Evolutionary conservation across 2,329 filamentous ascomycete genomes (phyloP), one percentile per base, ranked within the genome.

Genomic region (Diplodia sapinea): DNA sequence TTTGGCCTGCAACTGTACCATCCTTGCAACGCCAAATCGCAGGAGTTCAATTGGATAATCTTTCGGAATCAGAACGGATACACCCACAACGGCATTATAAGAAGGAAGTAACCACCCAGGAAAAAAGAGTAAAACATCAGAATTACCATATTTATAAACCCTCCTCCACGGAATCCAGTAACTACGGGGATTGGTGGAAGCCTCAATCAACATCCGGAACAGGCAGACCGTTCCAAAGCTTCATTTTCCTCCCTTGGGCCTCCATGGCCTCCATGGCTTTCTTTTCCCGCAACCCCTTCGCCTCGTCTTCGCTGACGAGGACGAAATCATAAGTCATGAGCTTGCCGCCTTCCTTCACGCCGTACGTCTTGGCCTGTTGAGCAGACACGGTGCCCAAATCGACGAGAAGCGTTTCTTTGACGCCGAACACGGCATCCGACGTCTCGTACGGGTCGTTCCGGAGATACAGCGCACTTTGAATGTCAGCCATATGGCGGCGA

Each of bases 371-470:
- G 0, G 89, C 87, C 67, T 84, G 84, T 54, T 83, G 83, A 0
- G 79, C 75, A 76, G 83, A 78, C 71, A 87, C 81, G 73, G 84
- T 80, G 69, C 83, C 72, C 79, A 87, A 80, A 71, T 92, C 89
- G 15, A 93, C 84, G n/a, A 92, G 81, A 13, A 96, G 82, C 33
- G 89, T 92, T 75, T 92, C 85, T 78, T 96, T 96, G 68, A 96
- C 92, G 23, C 92, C 92, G 73, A 96, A 96, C 1, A 96, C 92
- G 0, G 92, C 91, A 74, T 96, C 92, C 0, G 90, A 91, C 0
- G 87, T 91, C 80, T 94, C 91, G 75, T 94, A 95, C 0, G 90
- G 90, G 72, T 94, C 91, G 55, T 88, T 89, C 2, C 90, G 87
- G 66, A 94, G 82, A 74, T 94, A 96, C 0, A 96, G 81, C 0